These are phyloP conservation scores for Arxiozyma telluris DNA, from an alignment of 1,139 yeast genomes.

Conservation along the genomic window DNA sequence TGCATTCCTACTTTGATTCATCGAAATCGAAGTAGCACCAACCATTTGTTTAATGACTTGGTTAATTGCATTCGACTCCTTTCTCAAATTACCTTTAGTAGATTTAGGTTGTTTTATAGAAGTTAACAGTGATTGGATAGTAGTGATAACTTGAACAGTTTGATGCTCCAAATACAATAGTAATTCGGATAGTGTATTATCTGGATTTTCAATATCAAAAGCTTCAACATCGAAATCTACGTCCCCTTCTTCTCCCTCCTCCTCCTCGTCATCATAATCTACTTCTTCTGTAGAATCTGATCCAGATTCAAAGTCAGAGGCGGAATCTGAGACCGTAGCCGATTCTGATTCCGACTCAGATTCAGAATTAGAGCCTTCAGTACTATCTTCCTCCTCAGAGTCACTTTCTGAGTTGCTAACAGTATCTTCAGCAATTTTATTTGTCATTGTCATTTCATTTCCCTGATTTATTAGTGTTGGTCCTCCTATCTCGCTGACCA, in stretches of 20 bases:
- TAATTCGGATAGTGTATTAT: conserved; percentile 76
- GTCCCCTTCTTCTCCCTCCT: conserved; percentile 18
- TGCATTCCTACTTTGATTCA: conserved; percentile 75
- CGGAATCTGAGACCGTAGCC: background rate
- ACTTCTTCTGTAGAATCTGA: conserved; percentile 2
- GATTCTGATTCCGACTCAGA: conserved; percentile 1
- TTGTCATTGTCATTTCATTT: conserved; percentile 1
- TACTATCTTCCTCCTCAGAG: background rate
- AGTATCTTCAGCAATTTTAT: background rate
- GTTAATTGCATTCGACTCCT: conserved; percentile 65
- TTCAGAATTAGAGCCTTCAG: background rate
- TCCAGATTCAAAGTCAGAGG: background rate
- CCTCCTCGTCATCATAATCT: conserved; percentile 4
- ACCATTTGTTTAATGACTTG: conserved; percentile 78
- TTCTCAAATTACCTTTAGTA: conserved; percentile 64
- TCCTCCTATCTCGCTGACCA: background rate
- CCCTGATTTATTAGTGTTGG: background rate
- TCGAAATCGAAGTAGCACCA: conserved; percentile 78
- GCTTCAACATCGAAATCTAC: conserved; percentile 53
- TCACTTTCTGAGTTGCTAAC: background rate
- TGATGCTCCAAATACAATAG: conserved; percentile 85
- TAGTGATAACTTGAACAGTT: conserved; percentile 82
- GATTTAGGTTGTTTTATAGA: conserved; percentile 72
- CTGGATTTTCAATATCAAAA: conserved; percentile 79
- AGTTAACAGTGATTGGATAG: conserved; percentile 73